Evolutionary conservation across 345 rosid species (phyloP).

Genomic region (Eucalyptus erythrocorys): DNA sequence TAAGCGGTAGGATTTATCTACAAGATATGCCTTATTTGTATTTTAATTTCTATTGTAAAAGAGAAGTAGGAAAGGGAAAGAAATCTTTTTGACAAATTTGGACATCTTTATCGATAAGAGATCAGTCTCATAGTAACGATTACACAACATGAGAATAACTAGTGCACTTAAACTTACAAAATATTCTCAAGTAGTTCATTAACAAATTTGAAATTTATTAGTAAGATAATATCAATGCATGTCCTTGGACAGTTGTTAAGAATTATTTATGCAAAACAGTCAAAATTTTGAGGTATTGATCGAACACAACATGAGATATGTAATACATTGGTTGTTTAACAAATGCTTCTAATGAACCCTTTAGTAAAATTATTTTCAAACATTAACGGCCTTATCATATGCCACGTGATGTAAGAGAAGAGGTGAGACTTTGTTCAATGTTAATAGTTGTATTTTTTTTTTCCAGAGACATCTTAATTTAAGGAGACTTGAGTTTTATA

Average conservation of each 20-base stretch:
- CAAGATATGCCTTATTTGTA: not conserved
- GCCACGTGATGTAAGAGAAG: not conserved
- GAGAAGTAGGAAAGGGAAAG: not conserved
- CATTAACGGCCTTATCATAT: too few relatives aligned
- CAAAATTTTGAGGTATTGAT: not conserved
- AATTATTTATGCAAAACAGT: too few relatives aligned
- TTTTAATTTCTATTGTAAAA: not conserved
- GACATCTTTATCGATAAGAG: not conserved
- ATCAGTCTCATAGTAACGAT: not conserved
- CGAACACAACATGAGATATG: not conserved
- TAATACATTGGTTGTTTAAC: too few relatives aligned
- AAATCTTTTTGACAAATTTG: not conserved
- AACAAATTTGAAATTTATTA: too few relatives aligned
- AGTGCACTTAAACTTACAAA: too few relatives aligned
- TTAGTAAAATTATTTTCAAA: too few relatives aligned
- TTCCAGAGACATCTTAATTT: too few relatives aligned
- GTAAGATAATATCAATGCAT: too few relatives aligned
- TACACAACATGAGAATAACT: not conserved
- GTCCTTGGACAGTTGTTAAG: not conserved
- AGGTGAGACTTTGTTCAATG: not conserved
- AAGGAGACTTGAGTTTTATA: not conserved
- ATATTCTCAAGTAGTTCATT: not conserved
- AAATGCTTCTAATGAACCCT: not conserved
- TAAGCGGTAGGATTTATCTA: not conserved
- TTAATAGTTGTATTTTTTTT: too few relatives aligned